phyloP scores from a whole-genome alignment of 2,329 filamentous ascomycete genomes.

The Aspergillus costaricaensis region DNA sequence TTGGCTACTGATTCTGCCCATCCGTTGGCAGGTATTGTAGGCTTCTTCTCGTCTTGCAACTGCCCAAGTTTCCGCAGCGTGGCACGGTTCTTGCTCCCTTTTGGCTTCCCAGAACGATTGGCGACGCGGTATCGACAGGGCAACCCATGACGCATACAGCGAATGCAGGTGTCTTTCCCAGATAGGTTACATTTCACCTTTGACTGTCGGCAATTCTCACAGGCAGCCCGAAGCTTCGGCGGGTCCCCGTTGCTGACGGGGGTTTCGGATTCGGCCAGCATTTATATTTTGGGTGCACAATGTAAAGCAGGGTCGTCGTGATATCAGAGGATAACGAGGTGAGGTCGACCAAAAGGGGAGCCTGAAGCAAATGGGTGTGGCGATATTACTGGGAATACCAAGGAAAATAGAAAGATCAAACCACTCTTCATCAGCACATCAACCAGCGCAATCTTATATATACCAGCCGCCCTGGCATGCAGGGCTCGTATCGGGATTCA shows the following conservation, averaged over 20 bases:
- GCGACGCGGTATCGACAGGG: slow-evolving; percentile 42
- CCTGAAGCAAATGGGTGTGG: background rate
- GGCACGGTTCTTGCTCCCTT: slow-evolving; percentile 43
- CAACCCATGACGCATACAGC: slow-evolving; percentile 41
- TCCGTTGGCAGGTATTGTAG: slow-evolving; percentile 14
- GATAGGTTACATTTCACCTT: slow-evolving; percentile 44
- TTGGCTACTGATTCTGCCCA: slow-evolving; percentile 1
- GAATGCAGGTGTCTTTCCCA: slow-evolving; percentile 39
- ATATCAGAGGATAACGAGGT: no score
- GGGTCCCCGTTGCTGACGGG: slow-evolving; percentile 26
- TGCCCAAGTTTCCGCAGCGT: slow-evolving; percentile 40
- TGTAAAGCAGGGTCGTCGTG: background rate
- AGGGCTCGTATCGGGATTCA: slow-evolving; percentile 29
- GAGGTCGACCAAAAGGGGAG: background rate
- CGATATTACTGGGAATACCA: background rate
- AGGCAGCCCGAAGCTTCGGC: slow-evolving; percentile 41
- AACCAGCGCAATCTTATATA: slow-evolving; percentile 17
- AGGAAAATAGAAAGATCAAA: background rate
- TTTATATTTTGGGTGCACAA: slow-evolving; percentile 9
- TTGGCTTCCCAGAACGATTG: slow-evolving; percentile 43
- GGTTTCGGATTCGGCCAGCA: slow-evolving; percentile 31
- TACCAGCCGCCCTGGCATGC: slow-evolving; percentile 7
- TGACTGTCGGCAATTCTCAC: slow-evolving; percentile 43
- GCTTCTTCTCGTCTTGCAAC: slow-evolving; percentile 33
- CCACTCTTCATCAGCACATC: background rate